Conservation (phyloP, 1,284 basidiomycete genomes). For the Cryptococcus sp. region DNA sequence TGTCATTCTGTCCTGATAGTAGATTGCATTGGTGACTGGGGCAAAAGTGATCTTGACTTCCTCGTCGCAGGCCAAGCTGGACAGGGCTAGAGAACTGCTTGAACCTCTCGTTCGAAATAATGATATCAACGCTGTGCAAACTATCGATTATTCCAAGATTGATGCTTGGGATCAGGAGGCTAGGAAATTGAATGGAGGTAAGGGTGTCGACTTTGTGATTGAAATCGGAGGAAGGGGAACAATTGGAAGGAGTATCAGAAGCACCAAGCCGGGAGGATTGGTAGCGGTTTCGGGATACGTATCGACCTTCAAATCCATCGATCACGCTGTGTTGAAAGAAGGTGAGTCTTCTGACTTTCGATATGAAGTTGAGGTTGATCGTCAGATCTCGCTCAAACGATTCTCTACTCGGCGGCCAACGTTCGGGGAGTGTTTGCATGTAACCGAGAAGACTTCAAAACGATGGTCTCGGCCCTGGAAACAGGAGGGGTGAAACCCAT, state of each 20-base stretch:
- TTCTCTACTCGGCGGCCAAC: constrained; percentile 30
- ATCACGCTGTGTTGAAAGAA: constrained; percentile 24
- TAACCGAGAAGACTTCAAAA: constrained; percentile 46
- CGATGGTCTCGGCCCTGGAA: constrained; percentile 43
- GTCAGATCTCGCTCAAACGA: constrained; percentile 29
- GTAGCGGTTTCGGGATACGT: constrained; percentile 35
- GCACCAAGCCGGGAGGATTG: constrained; percentile 27
- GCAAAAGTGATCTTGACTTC: constrained; percentile 48
- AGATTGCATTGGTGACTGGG: constrained; percentile 41
- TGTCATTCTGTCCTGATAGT: neutral
- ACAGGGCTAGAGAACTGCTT: constrained; percentile 27
- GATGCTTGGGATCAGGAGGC: constrained; percentile 47
- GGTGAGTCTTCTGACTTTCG: constrained; percentile 10
- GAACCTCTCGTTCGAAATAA: constrained; percentile 22
- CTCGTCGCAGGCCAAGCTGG: constrained; percentile 45
- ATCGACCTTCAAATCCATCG: constrained; percentile 24
- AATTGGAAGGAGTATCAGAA: constrained; percentile 27
- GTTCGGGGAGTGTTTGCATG: constrained; percentile 49
- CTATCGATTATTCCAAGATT: constrained; percentile 37
- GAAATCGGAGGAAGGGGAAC: constrained; percentile 41
- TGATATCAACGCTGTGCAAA: constrained; percentile 18
- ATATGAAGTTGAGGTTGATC: neutral
- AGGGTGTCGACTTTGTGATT: constrained; percentile 40
- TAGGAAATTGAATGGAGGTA: constrained; percentile 33
- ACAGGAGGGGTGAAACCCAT: constrained; percentile 44